A percentile compares a stretch with the other conserved stretches of the same genome.
These are phyloP conservation scores for Dalbergia oliveri DNA, from an alignment of 306 rosid species.

Conservation along the genomic window DNA sequence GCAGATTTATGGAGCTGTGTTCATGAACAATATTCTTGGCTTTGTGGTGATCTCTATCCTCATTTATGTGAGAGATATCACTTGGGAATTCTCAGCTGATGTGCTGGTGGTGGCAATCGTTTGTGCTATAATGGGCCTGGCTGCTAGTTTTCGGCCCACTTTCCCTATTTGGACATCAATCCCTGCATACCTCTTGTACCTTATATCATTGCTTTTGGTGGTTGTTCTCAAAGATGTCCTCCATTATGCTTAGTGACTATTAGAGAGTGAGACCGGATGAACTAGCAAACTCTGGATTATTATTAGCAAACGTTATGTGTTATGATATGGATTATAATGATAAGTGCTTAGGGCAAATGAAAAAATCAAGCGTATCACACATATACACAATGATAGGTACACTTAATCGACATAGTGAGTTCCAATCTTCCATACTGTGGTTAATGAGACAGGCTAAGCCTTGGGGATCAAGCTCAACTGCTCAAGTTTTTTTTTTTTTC, in stretches of 20 bases:
- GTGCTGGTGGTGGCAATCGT: constrained; percentile 65
- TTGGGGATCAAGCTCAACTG: too few species aligned
- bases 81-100: constrained; percentile 75
- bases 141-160: constrained; percentile 50
- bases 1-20: constrained; percentile 80
- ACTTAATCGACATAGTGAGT: too few species aligned
- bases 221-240: constrained; percentile 57
- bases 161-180: constrained; percentile 69
- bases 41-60: constrained; percentile 64
- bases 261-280: background rate
- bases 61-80: constrained; percentile 59
- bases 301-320: background rate
- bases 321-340: background rate
- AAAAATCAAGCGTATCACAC: background rate
- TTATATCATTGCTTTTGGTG: constrained; percentile 58
- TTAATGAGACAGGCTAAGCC: too few species aligned
- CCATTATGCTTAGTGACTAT: constrained; percentile 44
- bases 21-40: constrained; percentile 74
- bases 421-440: too few species aligned
- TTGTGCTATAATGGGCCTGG: constrained; percentile 57
- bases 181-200: constrained; percentile 59
- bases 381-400: too few species aligned
- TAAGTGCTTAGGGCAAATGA: background rate
- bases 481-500: too few species aligned
- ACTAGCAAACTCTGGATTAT: background rate